Evolutionary conservation across 176 grass and related monocot species (phyloP).

Genomic region (Oryza meyeriana): DNA sequence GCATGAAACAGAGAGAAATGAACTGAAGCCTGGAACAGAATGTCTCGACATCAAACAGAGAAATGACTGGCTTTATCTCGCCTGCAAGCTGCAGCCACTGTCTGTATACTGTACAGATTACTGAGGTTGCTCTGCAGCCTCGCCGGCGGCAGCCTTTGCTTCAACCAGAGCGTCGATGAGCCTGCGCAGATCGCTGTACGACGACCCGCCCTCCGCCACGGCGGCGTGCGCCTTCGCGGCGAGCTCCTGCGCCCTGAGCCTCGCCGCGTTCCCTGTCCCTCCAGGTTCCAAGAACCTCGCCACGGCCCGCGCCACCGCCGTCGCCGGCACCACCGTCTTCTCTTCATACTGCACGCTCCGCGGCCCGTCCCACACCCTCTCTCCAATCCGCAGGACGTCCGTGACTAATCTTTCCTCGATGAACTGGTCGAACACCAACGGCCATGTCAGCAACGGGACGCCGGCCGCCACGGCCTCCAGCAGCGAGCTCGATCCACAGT

Average conservation of each 20-base stretch:
- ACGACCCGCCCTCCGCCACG: conserved; percentile 13
- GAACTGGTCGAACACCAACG: conserved; percentile 49
- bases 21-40: not conserved
- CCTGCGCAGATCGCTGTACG: not conserved
- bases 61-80: no score
- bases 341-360: conserved; percentile 7
- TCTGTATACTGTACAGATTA: not conserved
- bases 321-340: not conserved
- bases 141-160: not conserved
- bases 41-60: no score
- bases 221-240: conserved; percentile 14
- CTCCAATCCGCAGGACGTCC: conserved; percentile 10
- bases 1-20: not conserved
- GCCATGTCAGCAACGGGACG: conserved; percentile 54
- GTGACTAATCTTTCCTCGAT: conserved; percentile 38
- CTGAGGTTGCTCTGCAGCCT: not conserved
- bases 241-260: conserved; percentile 6
- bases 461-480: conserved; percentile 42
- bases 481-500: conserved; percentile 56
- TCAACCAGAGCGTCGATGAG: conserved; percentile 18
- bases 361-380: not conserved
- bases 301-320: conserved; percentile 16
- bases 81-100: no score
- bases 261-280: not conserved
- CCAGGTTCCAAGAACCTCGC: conserved; percentile 16